Percentiles rank a stretch among this genome's conserved stretches.
Conservation (phyloP, 2,329 filamentous ascomycete genomes). For the Hymenoscyphus infarciens region DNA sequence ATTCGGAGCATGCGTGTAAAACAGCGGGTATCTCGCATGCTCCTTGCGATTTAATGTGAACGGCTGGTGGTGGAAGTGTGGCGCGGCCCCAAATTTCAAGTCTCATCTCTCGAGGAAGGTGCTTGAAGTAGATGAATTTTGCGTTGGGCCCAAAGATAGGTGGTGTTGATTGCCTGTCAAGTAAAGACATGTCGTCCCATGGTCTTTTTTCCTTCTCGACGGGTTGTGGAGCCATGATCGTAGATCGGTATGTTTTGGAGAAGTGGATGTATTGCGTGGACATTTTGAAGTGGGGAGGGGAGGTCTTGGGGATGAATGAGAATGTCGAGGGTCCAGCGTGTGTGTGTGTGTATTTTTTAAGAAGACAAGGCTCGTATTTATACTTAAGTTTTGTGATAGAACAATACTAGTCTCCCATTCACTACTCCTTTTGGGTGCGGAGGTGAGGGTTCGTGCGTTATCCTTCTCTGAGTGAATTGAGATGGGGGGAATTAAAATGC, state of each 20-base stretch:
- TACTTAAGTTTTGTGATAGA: background rate
- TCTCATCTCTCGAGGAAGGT: background rate
- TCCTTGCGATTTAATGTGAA: background rate
- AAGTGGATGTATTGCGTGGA: background rate
- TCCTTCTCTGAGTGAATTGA: background rate
- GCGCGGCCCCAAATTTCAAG: background rate
- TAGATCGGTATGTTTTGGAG: background rate
- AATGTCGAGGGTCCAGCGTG: no score
- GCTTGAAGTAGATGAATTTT: background rate
- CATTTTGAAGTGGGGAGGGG: background rate
- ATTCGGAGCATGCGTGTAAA: background rate
- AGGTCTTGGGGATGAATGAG: background rate
- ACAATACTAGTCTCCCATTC: background rate
- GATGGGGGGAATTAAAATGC: no score
- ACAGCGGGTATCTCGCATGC: background rate
- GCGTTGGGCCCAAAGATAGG: background rate
- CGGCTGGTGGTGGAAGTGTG: background rate
- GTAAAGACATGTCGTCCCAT: background rate
- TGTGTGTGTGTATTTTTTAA: no score
- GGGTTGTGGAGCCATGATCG: background rate
- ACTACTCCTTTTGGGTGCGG: background rate
- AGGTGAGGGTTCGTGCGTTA: background rate
- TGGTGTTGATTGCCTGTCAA: background rate
- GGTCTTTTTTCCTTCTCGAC: background rate
- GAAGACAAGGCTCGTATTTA: no score